These are phyloP conservation scores for Seiridium cupressi DNA, from an alignment of 2,329 filamentous ascomycete genomes.

Conservation along the genomic window DNA sequence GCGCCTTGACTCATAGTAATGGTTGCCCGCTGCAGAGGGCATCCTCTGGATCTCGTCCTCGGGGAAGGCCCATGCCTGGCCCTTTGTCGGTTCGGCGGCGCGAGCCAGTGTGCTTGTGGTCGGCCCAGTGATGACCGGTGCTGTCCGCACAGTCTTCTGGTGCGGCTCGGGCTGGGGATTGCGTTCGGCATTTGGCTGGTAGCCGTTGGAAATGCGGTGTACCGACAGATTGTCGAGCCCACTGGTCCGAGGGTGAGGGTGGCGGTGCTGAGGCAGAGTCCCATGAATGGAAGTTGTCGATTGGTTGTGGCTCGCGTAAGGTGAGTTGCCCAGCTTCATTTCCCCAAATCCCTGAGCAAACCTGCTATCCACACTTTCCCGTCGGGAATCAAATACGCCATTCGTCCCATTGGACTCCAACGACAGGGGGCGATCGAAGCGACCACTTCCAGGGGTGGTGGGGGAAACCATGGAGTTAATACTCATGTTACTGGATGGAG, in stretches of 20 bases:
- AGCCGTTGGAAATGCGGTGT: conserved; percentile 64
- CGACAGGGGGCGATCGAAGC: conserved; percentile 42
- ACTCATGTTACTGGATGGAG: conserved; percentile 62
- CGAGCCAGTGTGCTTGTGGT: conserved; percentile 64
- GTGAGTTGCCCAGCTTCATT: conserved; percentile 63
- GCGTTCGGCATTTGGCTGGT: conserved; percentile 58
- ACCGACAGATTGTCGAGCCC: conserved; percentile 51
- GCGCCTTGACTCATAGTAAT: conserved; percentile 64
- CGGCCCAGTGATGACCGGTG: conserved; percentile 74
- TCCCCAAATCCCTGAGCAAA: conserved; percentile 72
- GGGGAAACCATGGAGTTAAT: conserved; percentile 66
- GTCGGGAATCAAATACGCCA: conserved; percentile 52
- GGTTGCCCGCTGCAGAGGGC: conserved; percentile 43
- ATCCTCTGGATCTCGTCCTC: conserved; percentile 63
- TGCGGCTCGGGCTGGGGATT: conserved; percentile 45
- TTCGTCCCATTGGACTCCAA: conserved; percentile 36
- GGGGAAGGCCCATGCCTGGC: conserved; percentile 81
- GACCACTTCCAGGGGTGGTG: conserved; percentile 45
- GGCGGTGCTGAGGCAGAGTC: conserved; percentile 65
- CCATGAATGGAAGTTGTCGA: conserved; percentile 75
- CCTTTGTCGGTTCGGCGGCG: conserved; percentile 77
- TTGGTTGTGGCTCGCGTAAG: conserved; percentile 74
- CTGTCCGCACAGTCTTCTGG: conserved; percentile 58
- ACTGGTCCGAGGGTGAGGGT: conserved; percentile 53
- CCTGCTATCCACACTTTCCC: conserved; percentile 78